phyloP scores from a whole-genome alignment of 345 rosid genomes.

The Melastoma malabathricum region DNA sequence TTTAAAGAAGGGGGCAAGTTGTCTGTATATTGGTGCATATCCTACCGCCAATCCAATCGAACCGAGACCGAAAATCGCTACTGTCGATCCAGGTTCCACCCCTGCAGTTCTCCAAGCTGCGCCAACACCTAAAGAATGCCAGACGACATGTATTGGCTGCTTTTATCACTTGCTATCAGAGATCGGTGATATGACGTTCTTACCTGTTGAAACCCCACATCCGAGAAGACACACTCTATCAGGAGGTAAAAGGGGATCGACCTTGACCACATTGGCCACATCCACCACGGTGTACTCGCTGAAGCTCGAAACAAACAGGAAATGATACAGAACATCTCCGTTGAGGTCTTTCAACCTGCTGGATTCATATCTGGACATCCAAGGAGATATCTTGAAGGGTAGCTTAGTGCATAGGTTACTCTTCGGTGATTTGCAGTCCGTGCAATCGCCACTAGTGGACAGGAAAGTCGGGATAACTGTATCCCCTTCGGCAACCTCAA shows the following conservation, averaged over 20 bases:
- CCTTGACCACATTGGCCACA: conserved; percentile 43
- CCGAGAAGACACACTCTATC: conserved; percentile 70
- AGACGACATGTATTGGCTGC: background rate
- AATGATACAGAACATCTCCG: conserved; percentile 55
- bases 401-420: conserved; percentile 66
- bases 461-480: conserved; percentile 56
- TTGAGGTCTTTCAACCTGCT: conserved; percentile 68
- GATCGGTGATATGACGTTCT: background rate
- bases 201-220: conserved; percentile 86
- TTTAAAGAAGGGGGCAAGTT: background rate
- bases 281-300: conserved; percentile 68
- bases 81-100: conserved; percentile 75
- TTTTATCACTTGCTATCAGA: background rate
- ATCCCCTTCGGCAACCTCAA: conserved; percentile 49
- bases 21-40: background rate
- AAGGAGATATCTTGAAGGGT: conserved; percentile 55
- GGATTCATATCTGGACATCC: conserved; percentile 64
- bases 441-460: conserved; percentile 61
- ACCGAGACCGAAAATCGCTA: conserved; percentile 79
- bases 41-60: conserved; percentile 79
- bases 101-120: conserved; percentile 80
- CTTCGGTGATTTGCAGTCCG: conserved; percentile 52
- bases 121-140: conserved; percentile 47
- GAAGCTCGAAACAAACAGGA: conserved; percentile 66
- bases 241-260: conserved; percentile 55